These are phyloP conservation scores for Parasitella parasitica DNA, from an alignment of 371 early-diverging fungal species.

Conservation along the genomic window DNA sequence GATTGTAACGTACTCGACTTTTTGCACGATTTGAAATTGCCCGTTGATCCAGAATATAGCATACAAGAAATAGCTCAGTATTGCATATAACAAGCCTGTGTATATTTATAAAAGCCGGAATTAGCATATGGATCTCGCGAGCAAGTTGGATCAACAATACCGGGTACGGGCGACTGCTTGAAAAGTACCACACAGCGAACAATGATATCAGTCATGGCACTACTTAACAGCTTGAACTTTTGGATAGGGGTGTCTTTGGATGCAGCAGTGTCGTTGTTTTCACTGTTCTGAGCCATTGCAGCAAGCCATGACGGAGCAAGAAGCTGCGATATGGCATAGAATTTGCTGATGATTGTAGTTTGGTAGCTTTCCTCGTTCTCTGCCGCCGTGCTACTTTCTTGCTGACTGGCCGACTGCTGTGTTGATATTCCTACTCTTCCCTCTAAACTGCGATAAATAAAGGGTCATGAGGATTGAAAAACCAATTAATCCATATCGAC, in stretches of 20 bases:
- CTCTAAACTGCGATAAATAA: conserved; percentile 27
- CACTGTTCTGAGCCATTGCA: not conserved
- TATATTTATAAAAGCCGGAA: no score
- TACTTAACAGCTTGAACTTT: conserved; percentile 26
- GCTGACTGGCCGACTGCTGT: not conserved
- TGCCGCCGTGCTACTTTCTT: not conserved
- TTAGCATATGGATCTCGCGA: no score
- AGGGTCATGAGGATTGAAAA: not conserved
- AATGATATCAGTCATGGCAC: conserved; percentile 46
- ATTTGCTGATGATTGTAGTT: conserved; percentile 6
- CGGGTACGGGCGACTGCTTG: conserved; percentile 69
- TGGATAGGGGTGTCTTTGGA: not conserved
- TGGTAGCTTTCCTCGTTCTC: not conserved
- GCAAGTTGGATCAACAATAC: no score
- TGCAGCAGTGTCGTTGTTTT: not conserved
- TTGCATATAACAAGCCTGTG: conserved; percentile 23
- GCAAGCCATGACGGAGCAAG: not conserved
- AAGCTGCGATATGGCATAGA: not conserved
- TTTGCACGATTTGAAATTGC: conserved; percentile 51
- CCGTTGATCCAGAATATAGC: conserved; percentile 52
- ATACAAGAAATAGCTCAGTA: conserved; percentile 47
- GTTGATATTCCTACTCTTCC: conserved; percentile 25
- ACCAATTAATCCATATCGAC: not conserved
- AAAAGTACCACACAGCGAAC: conserved; percentile 55
- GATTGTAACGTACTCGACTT: conserved; percentile 50